Conservation (phyloP, 1,284 basidiomycete species). For the Microbotryum intermedium region DNA sequence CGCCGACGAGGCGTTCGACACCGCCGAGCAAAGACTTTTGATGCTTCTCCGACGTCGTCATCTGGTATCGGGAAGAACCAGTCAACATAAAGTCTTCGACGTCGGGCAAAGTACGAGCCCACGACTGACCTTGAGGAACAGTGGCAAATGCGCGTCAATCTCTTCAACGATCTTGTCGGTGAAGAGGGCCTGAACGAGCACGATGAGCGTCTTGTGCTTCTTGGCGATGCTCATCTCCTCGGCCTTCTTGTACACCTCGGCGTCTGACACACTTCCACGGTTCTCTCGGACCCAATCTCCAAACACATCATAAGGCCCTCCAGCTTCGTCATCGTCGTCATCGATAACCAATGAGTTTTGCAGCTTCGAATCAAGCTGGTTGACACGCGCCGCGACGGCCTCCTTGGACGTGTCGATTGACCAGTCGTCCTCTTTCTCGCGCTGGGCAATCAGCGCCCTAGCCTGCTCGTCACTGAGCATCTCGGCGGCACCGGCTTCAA, state of each 20-base stretch:
- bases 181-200: slow-evolving; percentile 82
- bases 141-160: slow-evolving; percentile 60
- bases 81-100: too few species aligned
- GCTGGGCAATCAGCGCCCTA: slow-evolving; percentile 36
- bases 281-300: slow-evolving; percentile 82
- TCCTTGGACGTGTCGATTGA: slow-evolving; percentile 84
- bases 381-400: slow-evolving; percentile 77
- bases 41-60: slow-evolving; percentile 68
- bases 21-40: slow-evolving; percentile 90
- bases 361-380: slow-evolving; percentile 62
- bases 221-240: slow-evolving; percentile 88
- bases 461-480: slow-evolving; percentile 37
- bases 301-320: slow-evolving; percentile 77
- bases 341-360: slow-evolving; percentile 47
- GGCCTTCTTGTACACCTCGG: slow-evolving; percentile 77
- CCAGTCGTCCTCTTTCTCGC: slow-evolving; percentile 55
- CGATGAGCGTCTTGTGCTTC: slow-evolving; percentile 86
- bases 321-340: slow-evolving; percentile 75
- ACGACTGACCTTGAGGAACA: slow-evolving; percentile 66
- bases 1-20: slow-evolving; percentile 70
- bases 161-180: slow-evolving; percentile 65
- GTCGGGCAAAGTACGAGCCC: background rate
- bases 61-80: slow-evolving; percentile 31
- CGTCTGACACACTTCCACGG: slow-evolving; percentile 48
- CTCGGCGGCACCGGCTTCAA: slow-evolving; percentile 45